phyloP scores from a whole-genome alignment of 1,284 basidiomycete genomes.

The Fomitopsis betulina region DNA sequence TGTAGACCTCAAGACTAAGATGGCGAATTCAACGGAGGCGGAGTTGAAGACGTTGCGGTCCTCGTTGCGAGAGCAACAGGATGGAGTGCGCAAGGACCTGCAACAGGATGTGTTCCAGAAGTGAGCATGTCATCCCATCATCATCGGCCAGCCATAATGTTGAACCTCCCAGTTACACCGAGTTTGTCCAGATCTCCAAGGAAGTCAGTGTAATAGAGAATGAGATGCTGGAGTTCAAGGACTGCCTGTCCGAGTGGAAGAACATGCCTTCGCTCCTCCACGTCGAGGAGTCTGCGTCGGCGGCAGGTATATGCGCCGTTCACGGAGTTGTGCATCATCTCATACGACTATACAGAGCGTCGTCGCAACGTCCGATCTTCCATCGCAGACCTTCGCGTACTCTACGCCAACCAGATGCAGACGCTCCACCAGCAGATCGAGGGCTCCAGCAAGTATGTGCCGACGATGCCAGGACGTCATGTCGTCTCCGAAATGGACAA shows the following conservation, averaged over 20 bases:
- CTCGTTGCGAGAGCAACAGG: constrained; percentile 57
- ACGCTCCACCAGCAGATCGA: constrained; percentile 88
- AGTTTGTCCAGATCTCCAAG: constrained; percentile 95
- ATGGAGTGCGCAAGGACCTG: constrained; percentile 65
- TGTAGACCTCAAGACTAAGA: constrained; percentile 66
- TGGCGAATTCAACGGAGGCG: constrained; percentile 78
- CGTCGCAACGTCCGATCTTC: constrained; percentile 80
- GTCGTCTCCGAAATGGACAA: constrained; percentile 85
- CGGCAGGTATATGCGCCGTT: constrained; percentile 37
- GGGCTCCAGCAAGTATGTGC: constrained; percentile 95
- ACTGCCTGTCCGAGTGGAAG: constrained; percentile 92
- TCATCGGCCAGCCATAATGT: not conserved
- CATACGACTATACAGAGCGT: constrained; percentile 35
- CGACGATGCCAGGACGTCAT: constrained; percentile 86
- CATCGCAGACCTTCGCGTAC: constrained; percentile 86
- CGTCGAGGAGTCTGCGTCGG: constrained; percentile 72
- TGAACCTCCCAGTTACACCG: constrained; percentile 68
- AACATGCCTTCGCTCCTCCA: constrained; percentile 90
- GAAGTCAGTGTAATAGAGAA: constrained; percentile 96
- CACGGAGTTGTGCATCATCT: not conserved
- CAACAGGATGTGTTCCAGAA: constrained; percentile 89
- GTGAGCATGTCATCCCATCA: constrained; percentile 36
- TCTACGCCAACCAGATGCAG: constrained; percentile 94
- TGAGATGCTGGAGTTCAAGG: constrained; percentile 97
- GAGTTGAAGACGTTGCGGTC: constrained; percentile 73